Conservation (phyloP, 2,329 filamentous ascomycete species). For the Pseudofabraea citricarpa region DNA sequence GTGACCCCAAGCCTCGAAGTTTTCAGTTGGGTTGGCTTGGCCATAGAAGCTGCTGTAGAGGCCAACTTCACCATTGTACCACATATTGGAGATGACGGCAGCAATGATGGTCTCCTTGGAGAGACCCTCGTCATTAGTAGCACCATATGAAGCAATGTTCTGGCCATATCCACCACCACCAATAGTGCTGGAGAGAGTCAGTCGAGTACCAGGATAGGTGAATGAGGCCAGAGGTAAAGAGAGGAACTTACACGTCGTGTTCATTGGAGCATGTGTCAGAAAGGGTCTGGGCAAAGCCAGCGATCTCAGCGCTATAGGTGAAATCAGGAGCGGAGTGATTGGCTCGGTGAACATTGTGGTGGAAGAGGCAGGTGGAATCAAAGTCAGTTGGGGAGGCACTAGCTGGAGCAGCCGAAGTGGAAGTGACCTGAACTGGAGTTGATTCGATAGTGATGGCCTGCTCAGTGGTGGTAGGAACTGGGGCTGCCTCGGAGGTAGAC, state of each 20-base stretch:
- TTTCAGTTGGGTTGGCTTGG: constrained; percentile 50
- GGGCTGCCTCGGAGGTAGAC: background rate
- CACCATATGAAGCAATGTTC: constrained; percentile 72
- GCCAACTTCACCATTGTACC: constrained; percentile 77
- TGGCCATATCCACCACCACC: constrained; percentile 73
- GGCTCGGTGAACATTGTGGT: constrained; percentile 82
- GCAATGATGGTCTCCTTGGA: constrained; percentile 52
- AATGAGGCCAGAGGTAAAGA: too few species aligned
- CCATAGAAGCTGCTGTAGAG: constrained; percentile 57
- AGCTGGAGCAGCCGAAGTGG: constrained; percentile 13
- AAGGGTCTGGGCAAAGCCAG: constrained; percentile 55
- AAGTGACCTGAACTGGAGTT: constrained; percentile 4
- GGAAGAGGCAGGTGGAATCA: constrained; percentile 10
- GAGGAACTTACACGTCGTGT: constrained; percentile 73
- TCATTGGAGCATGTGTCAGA: constrained; percentile 66
- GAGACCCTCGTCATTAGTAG: constrained; percentile 39
- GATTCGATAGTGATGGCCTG: constrained; percentile 1
- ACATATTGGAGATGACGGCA: constrained; percentile 70
- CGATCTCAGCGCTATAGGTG: constrained; percentile 61
- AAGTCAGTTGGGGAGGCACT: constrained; percentile 14
- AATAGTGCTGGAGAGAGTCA: constrained; percentile 39
- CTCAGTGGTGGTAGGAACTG: background rate
- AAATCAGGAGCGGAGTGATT: constrained; percentile 71
- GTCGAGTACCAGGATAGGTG: too few species aligned
- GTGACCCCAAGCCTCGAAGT: constrained; percentile 42